A percentile compares a stretch with the other conserved stretches of the same genome.
Evolutionary conservation across 805 yeast genomes (phyloP).

Genomic region (Helenozyma rhizophorensis): DNA sequence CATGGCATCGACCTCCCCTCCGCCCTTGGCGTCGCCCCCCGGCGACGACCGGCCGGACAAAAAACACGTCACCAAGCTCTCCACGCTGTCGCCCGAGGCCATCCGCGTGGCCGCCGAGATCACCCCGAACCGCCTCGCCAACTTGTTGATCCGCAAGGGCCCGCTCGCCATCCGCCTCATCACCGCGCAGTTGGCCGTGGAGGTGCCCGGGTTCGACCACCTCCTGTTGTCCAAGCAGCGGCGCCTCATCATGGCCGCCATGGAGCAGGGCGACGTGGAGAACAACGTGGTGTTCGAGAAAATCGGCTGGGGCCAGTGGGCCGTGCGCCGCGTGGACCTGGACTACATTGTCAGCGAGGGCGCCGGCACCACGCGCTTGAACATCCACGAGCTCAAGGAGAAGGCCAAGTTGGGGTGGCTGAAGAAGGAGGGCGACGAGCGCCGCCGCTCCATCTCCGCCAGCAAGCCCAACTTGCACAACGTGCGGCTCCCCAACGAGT

Average conservation of each 20-base stretch:
- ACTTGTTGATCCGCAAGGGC: conserved; percentile 65
- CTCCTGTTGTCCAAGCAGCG: conserved; percentile 85
- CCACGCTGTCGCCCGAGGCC: conserved; percentile 84
- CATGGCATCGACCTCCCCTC: not conserved
- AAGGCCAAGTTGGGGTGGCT: conserved; percentile 39
- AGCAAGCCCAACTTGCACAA: conserved; percentile 42
- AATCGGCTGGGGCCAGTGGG: conserved; percentile 99
- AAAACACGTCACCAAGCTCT: conserved; percentile 26
- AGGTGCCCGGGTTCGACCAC: conserved; percentile 75
- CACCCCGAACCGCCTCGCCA: conserved; percentile 73
- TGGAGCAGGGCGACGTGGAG: conserved; percentile 64
- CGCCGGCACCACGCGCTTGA: conserved; percentile 23
- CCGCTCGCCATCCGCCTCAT: conserved; percentile 89
- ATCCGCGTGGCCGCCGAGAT: conserved; percentile 83
- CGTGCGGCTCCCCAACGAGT: conserved; percentile 41
- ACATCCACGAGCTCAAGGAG: conserved; percentile 30
- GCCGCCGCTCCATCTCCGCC: conserved; percentile 53
- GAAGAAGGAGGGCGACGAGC: conserved; percentile 22
- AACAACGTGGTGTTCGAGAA: conserved; percentile 77
- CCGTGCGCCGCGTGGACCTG: conserved; percentile 54
- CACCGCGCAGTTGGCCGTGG: conserved; percentile 68
- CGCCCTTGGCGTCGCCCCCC: not conserved
- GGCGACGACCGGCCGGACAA: conserved; percentile 5
- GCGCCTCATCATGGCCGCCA: conserved; percentile 81
- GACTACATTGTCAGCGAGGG: conserved; percentile 41